phyloP scores from a whole-genome alignment of 1,284 basidiomycete species.

The Cystobasidium pallidum region DNA sequence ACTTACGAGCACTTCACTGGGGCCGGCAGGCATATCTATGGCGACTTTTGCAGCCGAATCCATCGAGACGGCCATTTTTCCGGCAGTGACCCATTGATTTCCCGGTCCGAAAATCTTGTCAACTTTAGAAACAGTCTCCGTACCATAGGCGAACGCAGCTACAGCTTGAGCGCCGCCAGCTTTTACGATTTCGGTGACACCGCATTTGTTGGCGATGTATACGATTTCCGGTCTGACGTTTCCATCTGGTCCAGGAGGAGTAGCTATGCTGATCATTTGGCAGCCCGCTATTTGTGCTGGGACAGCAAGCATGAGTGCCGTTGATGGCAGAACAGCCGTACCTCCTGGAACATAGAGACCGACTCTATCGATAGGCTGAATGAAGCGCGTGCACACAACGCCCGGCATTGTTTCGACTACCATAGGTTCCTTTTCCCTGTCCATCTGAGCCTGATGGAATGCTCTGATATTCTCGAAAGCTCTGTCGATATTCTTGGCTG shows the following conservation, averaged over 20 bases:
- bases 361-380: conserved; percentile 89
- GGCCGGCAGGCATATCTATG: conserved; percentile 99
- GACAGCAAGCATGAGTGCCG: conserved; percentile 96
- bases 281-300: conserved; percentile 98
- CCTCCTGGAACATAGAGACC: conserved; percentile 98
- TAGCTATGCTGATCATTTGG: conserved; percentile 88
- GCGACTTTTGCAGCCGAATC: conserved; percentile 95
- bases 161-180: conserved; percentile 97
- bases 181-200: conserved; percentile 83
- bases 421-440: conserved; percentile 65
- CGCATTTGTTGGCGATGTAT: conserved; percentile 86
- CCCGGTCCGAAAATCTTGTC: conserved; percentile 99
- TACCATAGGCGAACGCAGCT: conserved; percentile 97
- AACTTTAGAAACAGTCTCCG: conserved; percentile 93
- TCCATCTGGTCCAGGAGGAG: conserved; percentile 88
- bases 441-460: conserved; percentile 60
- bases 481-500: conserved; percentile 82
- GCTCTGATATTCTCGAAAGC: conserved; percentile 86
- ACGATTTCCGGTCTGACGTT: conserved; percentile 91
- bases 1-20: conserved; percentile 91
- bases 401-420: conserved; percentile 97
- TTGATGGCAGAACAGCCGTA: conserved; percentile 93
- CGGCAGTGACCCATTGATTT: conserved; percentile 99
- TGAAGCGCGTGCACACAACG: conserved; percentile 90
- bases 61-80: conserved; percentile 78